These are phyloP conservation scores for Komagataella mondaviorum DNA, from an alignment of 805 yeast species.

Conservation along the genomic window DNA sequence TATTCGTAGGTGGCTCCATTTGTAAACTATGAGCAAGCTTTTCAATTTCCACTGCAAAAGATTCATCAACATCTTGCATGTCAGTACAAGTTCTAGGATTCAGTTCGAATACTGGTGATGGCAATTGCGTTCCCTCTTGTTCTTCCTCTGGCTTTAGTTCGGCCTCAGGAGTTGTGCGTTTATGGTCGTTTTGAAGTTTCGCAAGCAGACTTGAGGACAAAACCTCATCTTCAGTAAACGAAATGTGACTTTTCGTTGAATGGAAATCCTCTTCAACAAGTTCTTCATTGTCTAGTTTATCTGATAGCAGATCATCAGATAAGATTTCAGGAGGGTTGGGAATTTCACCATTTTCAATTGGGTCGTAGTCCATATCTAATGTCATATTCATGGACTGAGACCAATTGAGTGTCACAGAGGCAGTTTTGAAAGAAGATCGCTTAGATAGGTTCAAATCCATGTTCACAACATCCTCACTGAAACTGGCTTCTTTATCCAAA, in stretches of 20 bases:
- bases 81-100: neutral
- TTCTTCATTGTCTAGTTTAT: constrained; percentile 1
- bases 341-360: neutral
- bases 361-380: constrained; percentile 4
- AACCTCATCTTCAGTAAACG: neutral
- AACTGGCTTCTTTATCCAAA: neutral
- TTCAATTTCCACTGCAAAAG: neutral
- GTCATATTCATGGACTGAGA: constrained; percentile 17
- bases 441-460: neutral
- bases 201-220: neutral
- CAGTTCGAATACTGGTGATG: neutral
- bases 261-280: constrained; percentile 3
- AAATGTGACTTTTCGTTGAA: neutral
- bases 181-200: neutral
- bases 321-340: neutral
- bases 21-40: neutral
- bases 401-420: constrained; percentile 23
- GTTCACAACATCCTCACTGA: neutral
- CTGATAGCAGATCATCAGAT: neutral
- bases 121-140: neutral
- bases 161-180: neutral
- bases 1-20: neutral
- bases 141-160: neutral
- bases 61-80: neutral
- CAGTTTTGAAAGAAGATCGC: constrained; percentile 15